These are phyloP conservation scores for Allantophomopsis lycopodina DNA, from an alignment of 2,329 filamentous ascomycete species.

Conservation along the genomic window DNA sequence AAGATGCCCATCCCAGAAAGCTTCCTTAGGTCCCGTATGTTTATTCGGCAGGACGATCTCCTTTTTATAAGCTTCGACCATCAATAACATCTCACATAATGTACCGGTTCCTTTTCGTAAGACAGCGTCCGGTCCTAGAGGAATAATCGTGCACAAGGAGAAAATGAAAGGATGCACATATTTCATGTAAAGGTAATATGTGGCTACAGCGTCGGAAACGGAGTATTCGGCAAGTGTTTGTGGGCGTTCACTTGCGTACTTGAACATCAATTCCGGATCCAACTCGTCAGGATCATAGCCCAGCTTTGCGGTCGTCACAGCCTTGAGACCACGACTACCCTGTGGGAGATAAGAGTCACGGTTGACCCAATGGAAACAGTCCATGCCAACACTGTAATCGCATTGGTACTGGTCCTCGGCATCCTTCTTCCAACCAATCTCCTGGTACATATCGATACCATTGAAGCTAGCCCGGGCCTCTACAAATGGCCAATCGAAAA, in stretches of 20 bases:
- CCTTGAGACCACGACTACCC: slow-evolving; percentile 92
- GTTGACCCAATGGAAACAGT: slow-evolving; percentile 98
- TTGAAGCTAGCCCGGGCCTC: slow-evolving; percentile 85
- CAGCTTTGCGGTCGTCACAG: slow-evolving; percentile 93
- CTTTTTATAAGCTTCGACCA: slow-evolving; percentile 93
- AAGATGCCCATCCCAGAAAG: slow-evolving; percentile 94
- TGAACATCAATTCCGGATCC: slow-evolving; percentile 94
- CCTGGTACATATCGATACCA: slow-evolving; percentile 98
- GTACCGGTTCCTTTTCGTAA: slow-evolving; percentile 93
- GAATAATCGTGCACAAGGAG: slow-evolving; percentile 92
- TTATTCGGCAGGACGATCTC: slow-evolving; percentile 93
- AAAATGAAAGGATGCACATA: slow-evolving; percentile 99
- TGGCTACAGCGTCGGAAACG: slow-evolving; percentile 95
- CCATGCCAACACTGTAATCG: slow-evolving; percentile 94
- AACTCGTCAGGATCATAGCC: slow-evolving; percentile 97
- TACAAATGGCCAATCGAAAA: slow-evolving; percentile 99
- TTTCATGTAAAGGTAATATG: slow-evolving; percentile 99
- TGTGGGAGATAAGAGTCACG: slow-evolving; percentile 96
- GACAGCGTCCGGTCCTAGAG: slow-evolving; percentile 83
- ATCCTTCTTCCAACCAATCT: slow-evolving; percentile 94
- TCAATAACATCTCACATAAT: slow-evolving; percentile 97
- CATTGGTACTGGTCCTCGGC: slow-evolving; percentile 94
- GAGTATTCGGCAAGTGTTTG: slow-evolving; percentile 96
- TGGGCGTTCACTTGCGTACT: slow-evolving; percentile 76
- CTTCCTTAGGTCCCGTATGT: slow-evolving; percentile 77